Evolutionary conservation across 768 basidiomycete species (phyloP).

Genomic region (Pleurotus tuoliensis): DNA sequence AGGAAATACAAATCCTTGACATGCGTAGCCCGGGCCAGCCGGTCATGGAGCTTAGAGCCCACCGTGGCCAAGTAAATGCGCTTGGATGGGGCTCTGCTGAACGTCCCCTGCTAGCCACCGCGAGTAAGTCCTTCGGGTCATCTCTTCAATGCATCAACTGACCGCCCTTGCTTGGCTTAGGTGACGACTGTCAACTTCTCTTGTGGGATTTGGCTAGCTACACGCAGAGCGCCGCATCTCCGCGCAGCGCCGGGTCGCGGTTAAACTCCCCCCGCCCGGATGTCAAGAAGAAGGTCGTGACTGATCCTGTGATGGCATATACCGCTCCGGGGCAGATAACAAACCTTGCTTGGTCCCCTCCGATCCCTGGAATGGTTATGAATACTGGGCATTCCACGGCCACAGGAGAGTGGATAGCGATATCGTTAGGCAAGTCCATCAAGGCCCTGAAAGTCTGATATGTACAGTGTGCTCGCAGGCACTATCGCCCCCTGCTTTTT

Average conservation of each 20-base stretch:
- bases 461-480: not conserved
- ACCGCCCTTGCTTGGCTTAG: slow-evolving; percentile 33
- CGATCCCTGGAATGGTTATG: slow-evolving; percentile 73
- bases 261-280: slow-evolving; percentile 81
- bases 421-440: slow-evolving; percentile 78
- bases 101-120: slow-evolving; percentile 81
- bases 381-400: slow-evolving; percentile 69
- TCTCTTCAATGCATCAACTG: not conserved
- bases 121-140: slow-evolving; percentile 49
- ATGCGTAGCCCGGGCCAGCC: slow-evolving; percentile 97
- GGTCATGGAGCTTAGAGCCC: slow-evolving; percentile 86
- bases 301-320: slow-evolving; percentile 83
- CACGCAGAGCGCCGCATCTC: slow-evolving; percentile 60
- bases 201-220: slow-evolving; percentile 83
- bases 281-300: slow-evolving; percentile 67
- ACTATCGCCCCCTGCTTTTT: not conserved
- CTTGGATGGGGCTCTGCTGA: slow-evolving; percentile 89
- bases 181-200: slow-evolving; percentile 91
- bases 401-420: slow-evolving; percentile 83
- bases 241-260: slow-evolving; percentile 66
- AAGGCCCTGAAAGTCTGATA: slow-evolving; percentile 73
- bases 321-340: slow-evolving; percentile 75
- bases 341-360: slow-evolving; percentile 86
- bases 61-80: slow-evolving; percentile 78
- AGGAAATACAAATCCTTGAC: slow-evolving; percentile 89